These are phyloP conservation scores for Phaeoacremonium minimum DNA, from an alignment of 2,329 filamentous ascomycete species.

Conservation along the genomic window DNA sequence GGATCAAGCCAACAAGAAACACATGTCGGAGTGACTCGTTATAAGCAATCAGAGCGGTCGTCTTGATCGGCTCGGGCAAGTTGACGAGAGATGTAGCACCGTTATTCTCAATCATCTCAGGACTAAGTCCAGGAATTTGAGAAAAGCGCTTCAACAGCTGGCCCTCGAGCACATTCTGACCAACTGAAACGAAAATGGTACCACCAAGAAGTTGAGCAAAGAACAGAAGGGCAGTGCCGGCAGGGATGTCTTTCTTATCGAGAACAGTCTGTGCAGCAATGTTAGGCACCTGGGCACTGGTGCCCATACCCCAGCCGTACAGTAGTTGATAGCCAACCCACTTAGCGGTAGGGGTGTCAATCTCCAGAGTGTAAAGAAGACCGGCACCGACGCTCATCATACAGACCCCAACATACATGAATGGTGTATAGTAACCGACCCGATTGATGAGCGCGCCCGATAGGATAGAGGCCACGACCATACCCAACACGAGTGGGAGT, in stretches of 20 bases:
- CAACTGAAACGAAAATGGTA: constrained; percentile 10
- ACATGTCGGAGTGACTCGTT: constrained; percentile 48
- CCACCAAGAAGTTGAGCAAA: constrained; percentile 7
- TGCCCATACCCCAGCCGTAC: not conserved
- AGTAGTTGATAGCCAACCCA: constrained; percentile 8
- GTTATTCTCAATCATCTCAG: constrained; percentile 2
- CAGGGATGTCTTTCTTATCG: not conserved
- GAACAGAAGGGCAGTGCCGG: constrained; percentile 1
- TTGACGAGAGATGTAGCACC: constrained; percentile 6
- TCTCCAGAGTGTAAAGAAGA: constrained; percentile 1
- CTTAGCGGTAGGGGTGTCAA: not conserved
- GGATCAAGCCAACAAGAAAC: constrained; percentile 50
- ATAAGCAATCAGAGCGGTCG: constrained; percentile 35
- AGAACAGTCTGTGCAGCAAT: constrained; percentile 1
- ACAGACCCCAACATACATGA: constrained; percentile 20
- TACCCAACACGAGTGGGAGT: constrained; percentile 31
- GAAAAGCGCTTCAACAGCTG: constrained; percentile 5
- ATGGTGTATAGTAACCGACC: constrained; percentile 35
- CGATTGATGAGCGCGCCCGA: constrained; percentile 27
- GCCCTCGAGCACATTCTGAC: constrained; percentile 9
- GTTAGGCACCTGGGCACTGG: not conserved
- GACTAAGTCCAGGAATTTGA: not conserved
- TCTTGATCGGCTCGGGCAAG: not conserved
- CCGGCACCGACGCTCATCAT: constrained; percentile 3
- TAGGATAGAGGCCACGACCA: constrained; percentile 29